A percentile compares a stretch with the other conserved stretches of the same genome.
Conservation (phyloP, 164 flowering plant species). For the Cinnamomum micranthum region DNA sequence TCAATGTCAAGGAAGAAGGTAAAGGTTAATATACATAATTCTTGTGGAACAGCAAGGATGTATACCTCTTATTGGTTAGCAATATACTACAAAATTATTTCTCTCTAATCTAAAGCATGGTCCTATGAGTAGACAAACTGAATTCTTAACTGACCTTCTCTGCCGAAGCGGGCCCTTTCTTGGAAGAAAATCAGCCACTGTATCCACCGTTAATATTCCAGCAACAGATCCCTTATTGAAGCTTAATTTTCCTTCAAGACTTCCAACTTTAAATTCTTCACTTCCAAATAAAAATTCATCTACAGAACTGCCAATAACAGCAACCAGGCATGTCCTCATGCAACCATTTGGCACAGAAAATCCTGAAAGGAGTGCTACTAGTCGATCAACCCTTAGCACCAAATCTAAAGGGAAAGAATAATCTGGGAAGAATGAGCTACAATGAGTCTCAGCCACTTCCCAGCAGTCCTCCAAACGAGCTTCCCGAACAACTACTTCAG, state of each 20-base stretch:
- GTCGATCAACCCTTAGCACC: slow-evolving; percentile 66
- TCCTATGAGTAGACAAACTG: background rate
- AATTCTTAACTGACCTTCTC: slow-evolving; percentile 58
- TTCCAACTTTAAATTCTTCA: slow-evolving; percentile 62
- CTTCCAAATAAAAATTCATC: slow-evolving; percentile 43
- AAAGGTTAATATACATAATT: too few relatives aligned
- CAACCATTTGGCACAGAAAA: slow-evolving; percentile 75
- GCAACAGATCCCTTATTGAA: slow-evolving; percentile 69
- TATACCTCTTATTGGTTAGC: too few relatives aligned
- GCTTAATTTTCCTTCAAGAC: slow-evolving; percentile 62
- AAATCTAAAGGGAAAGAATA: slow-evolving; percentile 87
- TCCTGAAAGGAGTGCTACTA: slow-evolving; percentile 68
- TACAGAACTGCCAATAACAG: slow-evolving; percentile 51
- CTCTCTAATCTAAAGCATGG: too few relatives aligned
- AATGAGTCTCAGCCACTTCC: slow-evolving; percentile 99
- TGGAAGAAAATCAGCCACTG: slow-evolving; percentile 92
- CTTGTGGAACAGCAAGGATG: too few relatives aligned
- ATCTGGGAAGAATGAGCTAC: slow-evolving; percentile 93
- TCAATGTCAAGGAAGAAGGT: too few relatives aligned
- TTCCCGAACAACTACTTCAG: slow-evolving; percentile 84
- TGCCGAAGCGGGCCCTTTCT: slow-evolving; percentile 82
- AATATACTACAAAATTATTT: too few relatives aligned
- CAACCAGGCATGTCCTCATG: slow-evolving; percentile 79
- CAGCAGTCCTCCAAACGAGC: slow-evolving; percentile 95
- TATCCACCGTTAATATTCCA: slow-evolving; percentile 90